Evolutionary conservation across 306 rosid genomes (phyloP), one percentile per base, ranked within the genome.

Genomic region (Vigna hirtella): DNA sequence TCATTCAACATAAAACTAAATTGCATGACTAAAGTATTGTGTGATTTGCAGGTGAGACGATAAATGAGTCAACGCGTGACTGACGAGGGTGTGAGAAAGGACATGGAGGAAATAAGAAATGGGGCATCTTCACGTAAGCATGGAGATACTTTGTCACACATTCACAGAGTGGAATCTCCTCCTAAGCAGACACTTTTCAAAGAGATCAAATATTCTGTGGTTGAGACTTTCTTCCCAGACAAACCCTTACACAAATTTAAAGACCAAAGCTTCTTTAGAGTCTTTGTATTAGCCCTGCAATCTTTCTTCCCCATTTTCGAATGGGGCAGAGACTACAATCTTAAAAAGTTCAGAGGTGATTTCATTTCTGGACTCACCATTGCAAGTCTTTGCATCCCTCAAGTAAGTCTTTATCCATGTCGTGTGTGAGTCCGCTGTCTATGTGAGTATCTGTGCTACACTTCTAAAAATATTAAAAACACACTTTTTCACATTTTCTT

Each of bases 361-460:
- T 34, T 88, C 5, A 16, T 85, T 43, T 12, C 91, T 47, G 91
- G 91, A 56, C 86, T 93, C 2, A 93, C 98, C 80, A 86, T 91
- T 85, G 98, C 96, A 24, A 90, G 96, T 76, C 91, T 93, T 0
- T 89, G 94, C 28, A 88, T 93, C 70, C 98, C 98, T 74, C 98
- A 91, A 90, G 96, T 91, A 4, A 49, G 4, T 43, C n/a, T 30
- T 26, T 3, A 26, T 26, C 28, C 28, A 26, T 30, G 34, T 30
- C 34, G 34, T 3, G 5, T 30, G 5, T 30, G 34, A 1, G 28
- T 26, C 28, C 28, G 3, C 28, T 26, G 28, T 26, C 3, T 2
- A 26, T 26, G 28, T 26, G 28, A 30, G 34, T 30, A 4, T 30
- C 4, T 30, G 34, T 30, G 34, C 34, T 30, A 4, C 34, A 30